A percentile compares a stretch with the other conserved stretches of the same genome.
phyloP scores from a whole-genome alignment of 1,284 basidiomycete species.

The Rhizoctonia solani region DNA sequence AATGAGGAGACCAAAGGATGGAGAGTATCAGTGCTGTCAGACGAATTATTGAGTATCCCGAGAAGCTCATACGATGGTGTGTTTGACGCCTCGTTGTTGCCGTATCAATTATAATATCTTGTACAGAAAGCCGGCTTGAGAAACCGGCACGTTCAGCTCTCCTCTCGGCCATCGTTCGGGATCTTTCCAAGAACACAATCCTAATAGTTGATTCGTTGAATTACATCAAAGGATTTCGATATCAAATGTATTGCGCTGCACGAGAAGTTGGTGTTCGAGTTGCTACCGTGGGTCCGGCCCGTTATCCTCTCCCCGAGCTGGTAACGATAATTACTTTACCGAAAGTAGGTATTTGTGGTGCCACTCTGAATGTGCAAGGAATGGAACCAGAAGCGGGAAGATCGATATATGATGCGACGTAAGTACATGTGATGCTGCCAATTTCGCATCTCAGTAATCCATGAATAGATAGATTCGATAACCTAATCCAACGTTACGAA shows the following conservation, averaged over 20 bases:
- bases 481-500: slow-evolving; percentile 87
- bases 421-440: slow-evolving; percentile 43
- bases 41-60: slow-evolving; percentile 70
- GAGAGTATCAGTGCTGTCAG: slow-evolving; percentile 73
- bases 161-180: slow-evolving; percentile 83
- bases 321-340: slow-evolving; percentile 18
- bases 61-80: slow-evolving; percentile 76
- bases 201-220: slow-evolving; percentile 90
- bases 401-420: slow-evolving; percentile 77
- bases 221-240: slow-evolving; percentile 97
- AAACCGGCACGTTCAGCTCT: slow-evolving; percentile 87
- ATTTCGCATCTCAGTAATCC: slow-evolving; percentile 14
- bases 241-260: slow-evolving; percentile 96
- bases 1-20: slow-evolving; percentile 52
- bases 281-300: slow-evolving; percentile 75
- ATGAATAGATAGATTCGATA: slow-evolving; percentile 70
- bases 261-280: slow-evolving; percentile 84
- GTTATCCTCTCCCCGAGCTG: not conserved
- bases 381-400: slow-evolving; percentile 67
- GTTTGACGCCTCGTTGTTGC: slow-evolving; percentile 40
- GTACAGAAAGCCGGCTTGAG: slow-evolving; percentile 76
- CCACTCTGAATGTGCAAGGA: slow-evolving; percentile 76
- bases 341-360: slow-evolving; percentile 73
- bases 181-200: slow-evolving; percentile 72
- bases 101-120: slow-evolving; percentile 2